Evolutionary conservation across 305 asterid genomes (phyloP), one percentile per base, ranked within the genome.

Genomic region (Fraxinus nigra): DNA sequence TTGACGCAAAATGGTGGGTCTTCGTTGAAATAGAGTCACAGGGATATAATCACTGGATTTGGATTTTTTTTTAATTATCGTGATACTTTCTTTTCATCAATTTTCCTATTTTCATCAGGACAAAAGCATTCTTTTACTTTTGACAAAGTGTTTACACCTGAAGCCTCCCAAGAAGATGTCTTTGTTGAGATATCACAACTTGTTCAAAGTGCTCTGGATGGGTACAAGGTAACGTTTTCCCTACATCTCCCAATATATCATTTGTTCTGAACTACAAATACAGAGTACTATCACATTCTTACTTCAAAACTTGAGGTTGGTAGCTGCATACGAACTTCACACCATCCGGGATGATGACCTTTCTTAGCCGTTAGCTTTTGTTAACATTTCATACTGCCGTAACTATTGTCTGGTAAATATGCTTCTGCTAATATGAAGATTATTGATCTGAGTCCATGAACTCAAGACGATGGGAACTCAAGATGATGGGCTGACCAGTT

Each of bases 171-270:
- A 86, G 89, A 93, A 85, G 92, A 90, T 85, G 98, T 97, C 63
- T 97, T 97, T 80, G 92, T 91, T 76, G 99, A 97, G 88, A 95
- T 97, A 86, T 95, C 99, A 18, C 98, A 97, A 86, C 95, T 97
- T 82, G 98, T 97, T 75, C 99, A 97, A 88, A 97, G 99, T 84
- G 99, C 99, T 75, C 95, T 97, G 32, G 98, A 97, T 80, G 99
- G 99, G 30, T 95, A 97, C 83, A 97, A 95, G 98, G 99, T 97
- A 56, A 81, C 67, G 13, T 76, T 2, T 80, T 77, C 34, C 48
- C 70, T 43, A 30, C 69, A 14, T 9, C 85, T 69, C 40, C 75
- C 40, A 30, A 28, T 69, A 40, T 67, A 37, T 43, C 24, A 26
- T 16, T 76, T 77, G 43, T 51, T 16, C 61, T 51, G 22, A 51